Evolutionary conservation across 2,329 filamentous ascomycete genomes (phyloP).

Genomic region (Amesomyces nigricolor): DNA sequence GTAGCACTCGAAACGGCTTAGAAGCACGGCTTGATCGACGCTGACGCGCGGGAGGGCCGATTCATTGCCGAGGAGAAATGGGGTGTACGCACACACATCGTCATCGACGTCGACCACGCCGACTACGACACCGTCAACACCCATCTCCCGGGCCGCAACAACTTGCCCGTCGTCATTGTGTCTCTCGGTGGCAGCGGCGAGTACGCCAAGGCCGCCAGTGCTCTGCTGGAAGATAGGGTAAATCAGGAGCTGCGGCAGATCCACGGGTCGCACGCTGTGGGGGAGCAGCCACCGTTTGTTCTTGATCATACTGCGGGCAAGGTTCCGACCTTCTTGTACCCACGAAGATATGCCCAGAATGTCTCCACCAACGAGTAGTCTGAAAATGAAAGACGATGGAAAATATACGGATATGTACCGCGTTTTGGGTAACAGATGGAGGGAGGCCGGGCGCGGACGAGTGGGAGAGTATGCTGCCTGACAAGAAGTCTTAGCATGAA

Average conservation of each 20-base stretch:
- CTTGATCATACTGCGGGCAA: neutral
- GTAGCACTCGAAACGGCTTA: neutral
- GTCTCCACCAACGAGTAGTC: no score
- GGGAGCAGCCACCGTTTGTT: neutral
- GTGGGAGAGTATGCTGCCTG: no score
- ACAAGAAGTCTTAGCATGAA: no score
- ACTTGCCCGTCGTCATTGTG: neutral
- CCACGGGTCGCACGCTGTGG: neutral
- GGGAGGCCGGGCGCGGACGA: no score
- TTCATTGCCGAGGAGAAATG: slow-evolving; percentile 1
- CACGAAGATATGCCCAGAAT: neutral
- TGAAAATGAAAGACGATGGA: no score
- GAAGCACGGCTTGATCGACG: neutral
- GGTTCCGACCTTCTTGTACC: neutral
- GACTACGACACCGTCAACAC: neutral
- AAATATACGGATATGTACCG: no score
- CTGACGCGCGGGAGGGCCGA: neutral
- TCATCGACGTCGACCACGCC: neutral
- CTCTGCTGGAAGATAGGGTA: neutral
- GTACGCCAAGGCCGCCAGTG: neutral
- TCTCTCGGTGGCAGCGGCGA: neutral
- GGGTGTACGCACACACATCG: neutral
- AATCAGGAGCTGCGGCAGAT: neutral
- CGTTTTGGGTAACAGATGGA: no score
- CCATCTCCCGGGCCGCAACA: neutral